Conservation (phyloP, 257 asterid genomes). For the Rhazya stricta region DNA sequence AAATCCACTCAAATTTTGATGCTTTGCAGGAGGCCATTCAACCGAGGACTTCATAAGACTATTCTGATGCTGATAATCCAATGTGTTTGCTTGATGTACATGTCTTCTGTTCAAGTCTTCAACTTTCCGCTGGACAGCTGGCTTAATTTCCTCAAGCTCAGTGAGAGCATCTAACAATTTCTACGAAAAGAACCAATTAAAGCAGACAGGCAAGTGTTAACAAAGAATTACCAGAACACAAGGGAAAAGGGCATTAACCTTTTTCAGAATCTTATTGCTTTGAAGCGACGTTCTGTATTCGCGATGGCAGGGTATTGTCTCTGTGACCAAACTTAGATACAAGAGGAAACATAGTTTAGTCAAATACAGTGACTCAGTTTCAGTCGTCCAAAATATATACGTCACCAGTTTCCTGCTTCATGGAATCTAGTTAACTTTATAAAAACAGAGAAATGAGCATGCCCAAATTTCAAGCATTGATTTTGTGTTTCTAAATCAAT, state of each 20-base stretch:
- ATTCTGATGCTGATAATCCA: constrained; percentile 33
- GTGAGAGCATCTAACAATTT: constrained; percentile 50
- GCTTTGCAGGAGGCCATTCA: constrained; percentile 41
- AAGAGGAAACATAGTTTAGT: constrained; percentile 28
- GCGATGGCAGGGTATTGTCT: constrained; percentile 90
- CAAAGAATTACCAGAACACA: constrained; percentile 7
- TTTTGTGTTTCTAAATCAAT: constrained; percentile 8
- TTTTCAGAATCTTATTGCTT: constrained; percentile 51
- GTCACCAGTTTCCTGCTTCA: constrained; percentile 5
- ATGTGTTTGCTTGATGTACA: constrained; percentile 33
- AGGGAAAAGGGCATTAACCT: constrained; percentile 34
- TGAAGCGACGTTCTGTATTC: constrained; percentile 60
- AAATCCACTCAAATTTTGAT: constrained; percentile 37
- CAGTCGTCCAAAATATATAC: constrained; percentile 18
- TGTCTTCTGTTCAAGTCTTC: constrained; percentile 51
- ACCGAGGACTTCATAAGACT: constrained; percentile 35
- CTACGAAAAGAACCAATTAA: constrained; percentile 33
- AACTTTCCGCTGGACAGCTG: constrained; percentile 64
- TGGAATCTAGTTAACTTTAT: background rate
- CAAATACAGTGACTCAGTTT: constrained; percentile 13
- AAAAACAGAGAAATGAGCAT: background rate
- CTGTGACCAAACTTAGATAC: constrained; percentile 75
- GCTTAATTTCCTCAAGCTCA: constrained; percentile 88
- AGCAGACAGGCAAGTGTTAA: constrained; percentile 6
- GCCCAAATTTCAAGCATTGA: background rate